Conservation (phyloP, 2,329 filamentous ascomycete genomes). For the Didymellaceae sp. region DNA sequence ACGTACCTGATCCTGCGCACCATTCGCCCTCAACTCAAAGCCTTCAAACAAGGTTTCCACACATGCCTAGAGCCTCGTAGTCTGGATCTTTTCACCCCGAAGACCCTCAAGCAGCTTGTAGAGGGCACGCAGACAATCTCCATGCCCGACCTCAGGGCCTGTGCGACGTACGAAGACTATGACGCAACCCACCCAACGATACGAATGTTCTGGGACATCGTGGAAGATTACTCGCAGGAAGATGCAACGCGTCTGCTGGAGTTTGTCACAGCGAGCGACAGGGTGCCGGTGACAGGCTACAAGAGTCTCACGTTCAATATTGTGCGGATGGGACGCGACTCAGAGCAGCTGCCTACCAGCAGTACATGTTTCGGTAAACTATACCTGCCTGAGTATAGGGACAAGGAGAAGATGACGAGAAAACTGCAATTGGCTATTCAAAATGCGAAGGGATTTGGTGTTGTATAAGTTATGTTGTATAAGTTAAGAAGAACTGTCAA, state of each 20-base stretch:
- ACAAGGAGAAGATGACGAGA: conserved; percentile 71
- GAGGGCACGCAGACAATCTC: conserved; percentile 87
- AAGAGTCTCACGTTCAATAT: conserved; percentile 83
- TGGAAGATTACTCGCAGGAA: conserved; percentile 68
- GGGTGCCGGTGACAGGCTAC: conserved; percentile 86
- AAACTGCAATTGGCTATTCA: conserved; percentile 75
- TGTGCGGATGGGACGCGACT: conserved; percentile 72
- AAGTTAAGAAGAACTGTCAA: conserved; percentile 51
- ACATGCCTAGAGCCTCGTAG: conserved; percentile 74
- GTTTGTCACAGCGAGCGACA: conserved; percentile 92
- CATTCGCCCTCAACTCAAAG: conserved; percentile 75
- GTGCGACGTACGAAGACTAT: conserved; percentile 80
- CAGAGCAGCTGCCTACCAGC: conserved; percentile 75
- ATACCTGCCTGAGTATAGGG: conserved; percentile 81
- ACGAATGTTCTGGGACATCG: conserved; percentile 82
- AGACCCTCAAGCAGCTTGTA: conserved; percentile 74
- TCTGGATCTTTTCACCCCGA: conserved; percentile 55
- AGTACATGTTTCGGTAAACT: conserved; percentile 94
- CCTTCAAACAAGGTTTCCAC: conserved; percentile 82
- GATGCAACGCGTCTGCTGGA: conserved; percentile 82
- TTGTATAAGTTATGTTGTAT: conserved; percentile 61
- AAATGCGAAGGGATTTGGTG: conserved; percentile 6
- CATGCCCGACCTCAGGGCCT: conserved; percentile 71
- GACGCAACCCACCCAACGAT: conserved; percentile 72
- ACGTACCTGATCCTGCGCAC: conserved; percentile 81